phyloP scores from a whole-genome alignment of 2,329 filamentous ascomycete genomes.

The Fusarium sterilihyphosum region DNA sequence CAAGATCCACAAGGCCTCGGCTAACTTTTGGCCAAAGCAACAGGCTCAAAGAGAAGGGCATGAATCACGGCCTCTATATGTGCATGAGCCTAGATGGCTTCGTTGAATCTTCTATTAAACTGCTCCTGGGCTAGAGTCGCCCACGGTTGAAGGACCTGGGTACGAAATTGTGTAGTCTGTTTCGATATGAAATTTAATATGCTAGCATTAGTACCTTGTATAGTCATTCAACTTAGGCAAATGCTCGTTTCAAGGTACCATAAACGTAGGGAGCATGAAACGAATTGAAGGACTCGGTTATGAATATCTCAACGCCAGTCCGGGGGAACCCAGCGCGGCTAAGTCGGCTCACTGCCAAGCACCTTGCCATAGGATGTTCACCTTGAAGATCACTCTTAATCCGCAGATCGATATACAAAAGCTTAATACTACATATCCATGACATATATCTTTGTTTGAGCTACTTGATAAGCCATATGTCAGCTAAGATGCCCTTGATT shows the following conservation, averaged over 20 bases:
- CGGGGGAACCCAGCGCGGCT: background rate
- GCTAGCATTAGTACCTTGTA: background rate
- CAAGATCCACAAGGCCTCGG: background rate
- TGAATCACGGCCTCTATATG: background rate
- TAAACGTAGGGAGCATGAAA: background rate
- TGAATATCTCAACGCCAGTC: background rate
- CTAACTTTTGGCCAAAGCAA: background rate
- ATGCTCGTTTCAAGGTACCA: background rate
- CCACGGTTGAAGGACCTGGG: rapidly evolving
- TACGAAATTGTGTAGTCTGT: rapidly evolving
- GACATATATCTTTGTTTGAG: rapidly evolving
- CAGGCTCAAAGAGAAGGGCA: background rate
- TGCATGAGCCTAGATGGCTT: background rate
- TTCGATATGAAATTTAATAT: background rate
- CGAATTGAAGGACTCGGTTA: no score
- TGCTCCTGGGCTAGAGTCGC: rapidly evolving
- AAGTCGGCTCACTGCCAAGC: background rate
- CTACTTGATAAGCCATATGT: rapidly evolving
- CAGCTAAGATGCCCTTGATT: background rate
- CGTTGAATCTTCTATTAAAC: rapidly evolving
- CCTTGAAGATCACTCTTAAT: background rate
- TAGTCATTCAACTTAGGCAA: rapidly evolving
- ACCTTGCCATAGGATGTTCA: background rate
- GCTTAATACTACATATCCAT: background rate
- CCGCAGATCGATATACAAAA: background rate